Conservation (phyloP, 2,329 filamentous ascomycete genomes). For the Cladosporium oxysporum region DNA sequence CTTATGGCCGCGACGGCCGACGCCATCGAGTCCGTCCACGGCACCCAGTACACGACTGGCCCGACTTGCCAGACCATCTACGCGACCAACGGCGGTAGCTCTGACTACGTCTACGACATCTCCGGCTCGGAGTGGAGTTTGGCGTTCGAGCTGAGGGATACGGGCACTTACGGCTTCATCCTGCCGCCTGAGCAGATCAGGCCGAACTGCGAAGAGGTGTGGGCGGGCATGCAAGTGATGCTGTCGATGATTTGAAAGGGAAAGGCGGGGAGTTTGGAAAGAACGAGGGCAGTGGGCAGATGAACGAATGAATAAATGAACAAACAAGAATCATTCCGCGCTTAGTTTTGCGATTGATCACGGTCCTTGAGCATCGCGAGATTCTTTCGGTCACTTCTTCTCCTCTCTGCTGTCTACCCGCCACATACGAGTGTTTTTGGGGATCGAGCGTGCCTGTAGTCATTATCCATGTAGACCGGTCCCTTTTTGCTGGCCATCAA, state of each 20-base stretch:
- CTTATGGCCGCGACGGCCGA: conserved; percentile 53
- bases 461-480: too few relatives aligned
- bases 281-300: not conserved
- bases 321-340: too few relatives aligned
- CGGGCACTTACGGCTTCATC: conserved; percentile 14
- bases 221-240: conserved; percentile 36
- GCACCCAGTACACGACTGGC: conserved; percentile 43
- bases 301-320: not conserved
- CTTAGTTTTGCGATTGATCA: not conserved
- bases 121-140: conserved; percentile 20
- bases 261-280: not conserved
- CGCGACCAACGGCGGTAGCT: conserved; percentile 18
- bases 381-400: too few relatives aligned
- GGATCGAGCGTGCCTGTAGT: too few relatives aligned
- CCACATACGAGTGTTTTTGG: too few relatives aligned
- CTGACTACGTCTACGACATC: conserved; percentile 22
- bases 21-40: conserved; percentile 58
- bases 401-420: too few relatives aligned
- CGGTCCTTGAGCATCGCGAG: too few relatives aligned
- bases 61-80: conserved; percentile 45
- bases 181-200: conserved; percentile 18
- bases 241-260: conserved; percentile 20
- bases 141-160: conserved; percentile 19
- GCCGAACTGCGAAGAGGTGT: conserved; percentile 18
- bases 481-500: too few relatives aligned